Percentiles rank a stretch among this genome's conserved stretches.
These are phyloP conservation scores for Somion occarium DNA, from an alignment of 1,284 basidiomycete species.

Conservation along the genomic window DNA sequence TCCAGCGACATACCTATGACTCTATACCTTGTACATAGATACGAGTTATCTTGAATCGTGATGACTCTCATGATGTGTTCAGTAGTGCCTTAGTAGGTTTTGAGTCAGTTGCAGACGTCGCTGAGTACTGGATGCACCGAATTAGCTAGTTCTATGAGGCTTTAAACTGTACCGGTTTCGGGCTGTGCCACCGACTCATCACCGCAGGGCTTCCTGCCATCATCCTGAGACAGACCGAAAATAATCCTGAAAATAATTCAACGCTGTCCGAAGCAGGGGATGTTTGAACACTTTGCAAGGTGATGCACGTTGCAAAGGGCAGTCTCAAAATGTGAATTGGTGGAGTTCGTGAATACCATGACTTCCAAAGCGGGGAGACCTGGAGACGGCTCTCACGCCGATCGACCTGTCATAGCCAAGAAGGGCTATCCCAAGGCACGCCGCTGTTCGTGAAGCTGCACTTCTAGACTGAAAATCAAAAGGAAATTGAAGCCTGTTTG, in stretches of 20 bases:
- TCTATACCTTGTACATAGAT: too few species aligned
- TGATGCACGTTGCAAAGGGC: neutral
- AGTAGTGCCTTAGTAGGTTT: too few species aligned
- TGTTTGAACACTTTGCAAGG: neutral
- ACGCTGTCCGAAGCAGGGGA: neutral
- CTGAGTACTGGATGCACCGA: too few species aligned
- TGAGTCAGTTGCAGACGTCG: too few species aligned
- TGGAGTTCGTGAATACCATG: slow-evolving; percentile 1
- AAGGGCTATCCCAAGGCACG: slow-evolving; percentile 7
- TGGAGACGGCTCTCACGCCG: slow-evolving; percentile 20
- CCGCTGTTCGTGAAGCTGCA: neutral
- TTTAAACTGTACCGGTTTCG: neutral
- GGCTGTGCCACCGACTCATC: neutral
- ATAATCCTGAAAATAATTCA: neutral
- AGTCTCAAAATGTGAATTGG: neutral
- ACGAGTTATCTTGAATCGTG: too few species aligned
- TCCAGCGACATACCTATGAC: too few species aligned
- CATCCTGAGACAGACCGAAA: neutral
- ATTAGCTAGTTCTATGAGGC: too few species aligned
- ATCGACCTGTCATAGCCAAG: slow-evolving; percentile 10
- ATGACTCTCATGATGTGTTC: too few species aligned
- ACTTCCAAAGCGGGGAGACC: slow-evolving; percentile 6
- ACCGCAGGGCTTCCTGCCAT: neutral
- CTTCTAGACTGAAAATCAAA: neutral
- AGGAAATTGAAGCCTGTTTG: too few species aligned